Percentiles rank a stretch among this genome's conserved stretches.
Conservation (phyloP, 2,329 filamentous ascomycete species). For the Microdochium trichocladiopsis region DNA sequence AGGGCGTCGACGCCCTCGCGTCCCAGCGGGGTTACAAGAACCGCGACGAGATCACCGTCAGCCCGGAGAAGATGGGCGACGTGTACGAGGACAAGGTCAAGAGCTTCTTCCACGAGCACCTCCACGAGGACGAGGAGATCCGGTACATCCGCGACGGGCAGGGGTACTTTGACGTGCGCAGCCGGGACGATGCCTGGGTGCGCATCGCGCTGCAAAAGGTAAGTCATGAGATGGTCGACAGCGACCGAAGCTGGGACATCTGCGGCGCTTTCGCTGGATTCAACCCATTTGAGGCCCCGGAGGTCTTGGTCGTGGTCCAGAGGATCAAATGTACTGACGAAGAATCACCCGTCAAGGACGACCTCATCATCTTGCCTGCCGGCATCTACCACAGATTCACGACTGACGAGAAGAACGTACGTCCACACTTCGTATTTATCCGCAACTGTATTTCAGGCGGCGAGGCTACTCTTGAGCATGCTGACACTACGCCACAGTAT, state of each 20-base stretch:
- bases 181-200: constrained; percentile 80
- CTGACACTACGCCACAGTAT: constrained; percentile 49
- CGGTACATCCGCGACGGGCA: constrained; percentile 83
- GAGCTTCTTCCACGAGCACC: constrained; percentile 87
- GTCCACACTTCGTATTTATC: no score
- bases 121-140: constrained; percentile 99
- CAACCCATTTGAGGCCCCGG: no score
- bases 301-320: no score
- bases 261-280: no score
- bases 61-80: constrained; percentile 76
- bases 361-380: constrained; percentile 87
- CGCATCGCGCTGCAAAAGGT: constrained; percentile 76
- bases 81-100: constrained; percentile 91
- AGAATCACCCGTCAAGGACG: constrained; percentile 46
- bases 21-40: constrained; percentile 78
- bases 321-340: no score
- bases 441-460: no score
- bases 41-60: constrained; percentile 87
- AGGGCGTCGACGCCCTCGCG: constrained; percentile 68
- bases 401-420: constrained; percentile 84
- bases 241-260: not conserved
- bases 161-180: constrained; percentile 90
- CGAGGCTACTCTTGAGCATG: no score
- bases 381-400: constrained; percentile 98
- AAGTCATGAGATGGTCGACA: constrained; percentile 1